Evolutionary conservation across 192 early-diverging fungal species (phyloP).

Genomic region (Coemansia sp.): DNA sequence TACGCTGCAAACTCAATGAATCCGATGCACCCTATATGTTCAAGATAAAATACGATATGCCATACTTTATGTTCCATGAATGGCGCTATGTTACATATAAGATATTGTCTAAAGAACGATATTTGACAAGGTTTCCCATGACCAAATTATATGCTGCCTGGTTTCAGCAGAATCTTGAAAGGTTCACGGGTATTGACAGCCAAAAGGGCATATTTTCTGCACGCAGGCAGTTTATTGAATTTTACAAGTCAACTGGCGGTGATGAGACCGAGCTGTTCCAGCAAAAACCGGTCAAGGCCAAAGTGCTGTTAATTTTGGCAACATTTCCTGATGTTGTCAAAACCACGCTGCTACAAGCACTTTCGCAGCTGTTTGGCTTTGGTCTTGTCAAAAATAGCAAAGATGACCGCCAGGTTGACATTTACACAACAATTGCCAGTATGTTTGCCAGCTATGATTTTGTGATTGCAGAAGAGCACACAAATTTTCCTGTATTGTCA

Average conservation of each 20-base stretch:
- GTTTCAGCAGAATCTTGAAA: slow-evolving; percentile 62
- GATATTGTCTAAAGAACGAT: slow-evolving; percentile 52
- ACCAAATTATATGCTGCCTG: slow-evolving; percentile 74
- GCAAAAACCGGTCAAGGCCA: slow-evolving; percentile 7
- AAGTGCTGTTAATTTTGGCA: slow-evolving; percentile 64
- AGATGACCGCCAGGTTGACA: slow-evolving; percentile 57
- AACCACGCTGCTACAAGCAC: slow-evolving; percentile 58
- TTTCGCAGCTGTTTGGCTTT: slow-evolving; percentile 61
- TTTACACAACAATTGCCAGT: slow-evolving; percentile 58
- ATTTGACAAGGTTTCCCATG: slow-evolving; percentile 55
- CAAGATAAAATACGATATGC: slow-evolving; percentile 95
- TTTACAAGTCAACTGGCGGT: slow-evolving; percentile 49
- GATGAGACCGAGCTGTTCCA: slow-evolving; percentile 15
- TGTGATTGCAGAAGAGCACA: slow-evolving; percentile 80
- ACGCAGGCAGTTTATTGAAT: slow-evolving; percentile 73
- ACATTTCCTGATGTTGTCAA: slow-evolving; percentile 76
- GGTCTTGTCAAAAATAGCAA: slow-evolving; percentile 82
- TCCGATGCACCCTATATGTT: slow-evolving; percentile 58
- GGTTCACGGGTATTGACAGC: slow-evolving; percentile 63
- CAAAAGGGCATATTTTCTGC: slow-evolving; percentile 80
- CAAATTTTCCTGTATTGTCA: slow-evolving; percentile 59
- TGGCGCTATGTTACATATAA: slow-evolving; percentile 88
- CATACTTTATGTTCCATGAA: slow-evolving; percentile 92
- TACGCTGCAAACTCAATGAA: slow-evolving; percentile 63
- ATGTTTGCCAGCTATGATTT: slow-evolving; percentile 56